Evolutionary conservation across 192 early-diverging fungal genomes (phyloP).

Genomic region (Thoreauomyces humboldtii): DNA sequence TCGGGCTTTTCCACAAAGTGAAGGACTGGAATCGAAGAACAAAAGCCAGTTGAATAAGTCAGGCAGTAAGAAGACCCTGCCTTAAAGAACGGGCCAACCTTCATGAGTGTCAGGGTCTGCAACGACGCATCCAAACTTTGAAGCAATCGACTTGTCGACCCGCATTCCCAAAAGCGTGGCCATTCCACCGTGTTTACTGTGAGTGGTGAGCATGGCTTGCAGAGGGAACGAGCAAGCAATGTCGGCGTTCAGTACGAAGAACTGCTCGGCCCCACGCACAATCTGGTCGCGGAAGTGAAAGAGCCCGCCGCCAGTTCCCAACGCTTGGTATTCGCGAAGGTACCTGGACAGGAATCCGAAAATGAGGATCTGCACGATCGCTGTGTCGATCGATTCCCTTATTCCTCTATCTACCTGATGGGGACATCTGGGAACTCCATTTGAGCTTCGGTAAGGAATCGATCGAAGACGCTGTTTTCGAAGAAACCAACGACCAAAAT

Average conservation of each 20-base stretch:
- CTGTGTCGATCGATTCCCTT: no score
- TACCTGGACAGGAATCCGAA: conserved; percentile 70
- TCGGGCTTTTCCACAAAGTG: conserved; percentile 99
- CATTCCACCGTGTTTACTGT: conserved; percentile 75
- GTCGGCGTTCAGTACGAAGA: conserved; percentile 97
- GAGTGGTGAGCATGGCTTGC: conserved; percentile 77
- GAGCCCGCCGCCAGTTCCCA: conserved; percentile 95
- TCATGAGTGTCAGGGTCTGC: conserved; percentile 83
- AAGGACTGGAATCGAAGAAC: no score
- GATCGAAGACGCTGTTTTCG: conserved; percentile 88
- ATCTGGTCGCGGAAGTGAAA: conserved; percentile 99
- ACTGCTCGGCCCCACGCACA: conserved; percentile 78
- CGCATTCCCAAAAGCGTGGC: conserved; percentile 90
- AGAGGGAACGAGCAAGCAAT: conserved; percentile 95
- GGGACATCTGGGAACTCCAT: conserved; percentile 82
- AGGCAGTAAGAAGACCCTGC: no score
- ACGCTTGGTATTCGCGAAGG: conserved; percentile 93
- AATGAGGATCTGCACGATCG: no score
- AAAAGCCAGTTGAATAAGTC: no score
- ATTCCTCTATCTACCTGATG: conserved; percentile 64
- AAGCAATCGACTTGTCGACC: conserved; percentile 73
- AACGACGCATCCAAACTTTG: conserved; percentile 91
- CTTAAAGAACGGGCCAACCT: no score
- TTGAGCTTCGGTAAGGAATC: conserved; percentile 82
- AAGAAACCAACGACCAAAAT: conserved; percentile 96